Percentiles rank a stretch among this genome's conserved stretches.
Conservation (phyloP, 805 yeast species). For the Suhomyces sp. region DNA sequence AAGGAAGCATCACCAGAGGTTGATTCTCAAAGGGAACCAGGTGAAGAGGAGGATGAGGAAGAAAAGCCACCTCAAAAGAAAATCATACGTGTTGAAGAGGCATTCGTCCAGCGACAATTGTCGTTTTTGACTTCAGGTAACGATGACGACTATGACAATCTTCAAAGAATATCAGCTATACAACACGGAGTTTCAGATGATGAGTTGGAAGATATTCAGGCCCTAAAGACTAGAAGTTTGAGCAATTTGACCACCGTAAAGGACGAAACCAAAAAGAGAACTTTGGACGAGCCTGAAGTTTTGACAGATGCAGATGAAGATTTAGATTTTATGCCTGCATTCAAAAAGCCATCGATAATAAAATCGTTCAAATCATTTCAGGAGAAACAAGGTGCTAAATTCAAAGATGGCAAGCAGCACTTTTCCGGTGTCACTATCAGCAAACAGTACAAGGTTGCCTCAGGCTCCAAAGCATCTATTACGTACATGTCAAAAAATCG, state of each 20-base stretch:
- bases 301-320: slow-evolving; percentile 23
- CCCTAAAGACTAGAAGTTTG: slow-evolving; percentile 45
- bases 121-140: slow-evolving; percentile 45
- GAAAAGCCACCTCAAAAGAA: slow-evolving; percentile 28
- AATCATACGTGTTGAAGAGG: slow-evolving; percentile 43
- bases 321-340: slow-evolving; percentile 36
- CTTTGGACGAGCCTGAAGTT: slow-evolving; percentile 12
- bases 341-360: slow-evolving; percentile 46
- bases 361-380: slow-evolving; percentile 43
- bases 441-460: slow-evolving; percentile 52
- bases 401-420: slow-evolving; percentile 35
- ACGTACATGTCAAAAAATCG: slow-evolving; percentile 45
- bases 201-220: slow-evolving; percentile 41
- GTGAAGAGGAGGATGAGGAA: slow-evolving; percentile 16
- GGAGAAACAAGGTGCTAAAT: slow-evolving; percentile 37
- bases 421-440: slow-evolving; percentile 51
- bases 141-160: slow-evolving; percentile 25
- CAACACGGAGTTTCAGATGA: slow-evolving; percentile 43
- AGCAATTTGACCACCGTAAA: slow-evolving; percentile 25
- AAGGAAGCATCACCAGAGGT: slow-evolving; percentile 9
- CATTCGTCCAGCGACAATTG: slow-evolving; percentile 54
- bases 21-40: slow-evolving; percentile 5
- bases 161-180: slow-evolving; percentile 27
- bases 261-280: slow-evolving; percentile 12
- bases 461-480: slow-evolving; percentile 57